Conservation (phyloP, 2,329 filamentous ascomycete genomes). For the Cercospora nicotianae region DNA sequence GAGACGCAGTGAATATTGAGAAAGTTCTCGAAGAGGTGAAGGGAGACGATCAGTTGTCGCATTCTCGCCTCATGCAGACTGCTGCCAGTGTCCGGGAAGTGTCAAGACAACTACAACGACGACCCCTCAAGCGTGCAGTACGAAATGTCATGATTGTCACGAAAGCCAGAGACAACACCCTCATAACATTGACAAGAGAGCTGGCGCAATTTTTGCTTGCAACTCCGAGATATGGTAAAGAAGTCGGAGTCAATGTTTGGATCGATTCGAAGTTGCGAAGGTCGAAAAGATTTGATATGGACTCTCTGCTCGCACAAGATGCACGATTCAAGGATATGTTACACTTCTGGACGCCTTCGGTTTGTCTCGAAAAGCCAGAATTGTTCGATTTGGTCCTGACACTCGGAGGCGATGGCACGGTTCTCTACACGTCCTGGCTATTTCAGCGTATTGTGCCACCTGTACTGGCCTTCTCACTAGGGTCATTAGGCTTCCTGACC, state of each 20-base stretch:
- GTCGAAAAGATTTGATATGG: slow-evolving; percentile 82
- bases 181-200: slow-evolving; percentile 86
- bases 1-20: slow-evolving; percentile 91
- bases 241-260: slow-evolving; percentile 92
- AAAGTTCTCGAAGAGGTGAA: slow-evolving; percentile 94
- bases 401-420: slow-evolving; percentile 81
- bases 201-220: slow-evolving; percentile 82
- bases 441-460: slow-evolving; percentile 87
- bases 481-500: slow-evolving; percentile 83
- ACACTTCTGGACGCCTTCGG: slow-evolving; percentile 91
- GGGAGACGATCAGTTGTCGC: slow-evolving; percentile 83
- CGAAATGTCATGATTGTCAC: slow-evolving; percentile 98
- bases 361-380: slow-evolving; percentile 91
- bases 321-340: slow-evolving; percentile 79
- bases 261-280: slow-evolving; percentile 92
- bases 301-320: slow-evolving; percentile 70
- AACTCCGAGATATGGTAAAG: slow-evolving; percentile 84
- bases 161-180: slow-evolving; percentile 90
- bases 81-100: slow-evolving; percentile 94
- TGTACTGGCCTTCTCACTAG: slow-evolving; percentile 79
- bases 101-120: slow-evolving; percentile 87
- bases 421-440: slow-evolving; percentile 87
- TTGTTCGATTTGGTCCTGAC: slow-evolving; percentile 93
- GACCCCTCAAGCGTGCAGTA: slow-evolving; percentile 88
- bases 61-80: slow-evolving; percentile 91